Base-by-base conservation (phyloP, 129 eudicot species). In the Helianthus annuus region DNA sequence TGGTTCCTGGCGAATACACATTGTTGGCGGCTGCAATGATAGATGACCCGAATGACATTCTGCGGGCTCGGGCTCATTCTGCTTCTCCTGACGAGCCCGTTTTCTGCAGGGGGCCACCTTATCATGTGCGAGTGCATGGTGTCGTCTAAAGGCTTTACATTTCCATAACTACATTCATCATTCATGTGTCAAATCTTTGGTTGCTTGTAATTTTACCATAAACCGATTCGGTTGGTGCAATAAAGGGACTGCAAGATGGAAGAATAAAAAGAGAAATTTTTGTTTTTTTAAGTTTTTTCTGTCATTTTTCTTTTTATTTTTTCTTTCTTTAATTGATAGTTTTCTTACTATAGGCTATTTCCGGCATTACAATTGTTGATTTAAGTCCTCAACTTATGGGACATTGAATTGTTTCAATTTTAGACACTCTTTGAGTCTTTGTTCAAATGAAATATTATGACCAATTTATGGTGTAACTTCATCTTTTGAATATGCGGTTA, bases 1-100 rank as follows among this genome's bases (percentile, higher is more conserved):
- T 86, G 64, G 88, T 94, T 9, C 99, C 99, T 0, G 99, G 99
- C 24, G 99, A 94, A 75, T 94, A 94, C 88, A 90, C 99, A 36
- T 76, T 94, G 64, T 80, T 90, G 60, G 97, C 97, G 61, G 97
- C 96, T 72, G 90, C 99, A 40, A 76, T 90, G 44, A 94, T 90
- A 74, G 84, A 90, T 60, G 96, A 88, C 73, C 96, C 99, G 3
- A 94, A 88, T 57, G 99, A 88, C 62, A 86, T 94, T 73, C 86
- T 94, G 56, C 78, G 99, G 79, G 96, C 99, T 5, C 86, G 97
- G 66, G 97, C 99, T 0, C 85, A 83, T 53, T 64, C 82, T 73
- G 68, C 64, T 27, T 80, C 90, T 40, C 65, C 75, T 14, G 92
- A 86, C 17, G 99, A 94, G 76, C 91, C 97, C 0, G 85, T 94